Percentiles rank a stretch among this genome's conserved stretches.
Conservation (phyloP, 2,329 filamentous ascomycete genomes). For the Fusarium keratoplasticum region DNA sequence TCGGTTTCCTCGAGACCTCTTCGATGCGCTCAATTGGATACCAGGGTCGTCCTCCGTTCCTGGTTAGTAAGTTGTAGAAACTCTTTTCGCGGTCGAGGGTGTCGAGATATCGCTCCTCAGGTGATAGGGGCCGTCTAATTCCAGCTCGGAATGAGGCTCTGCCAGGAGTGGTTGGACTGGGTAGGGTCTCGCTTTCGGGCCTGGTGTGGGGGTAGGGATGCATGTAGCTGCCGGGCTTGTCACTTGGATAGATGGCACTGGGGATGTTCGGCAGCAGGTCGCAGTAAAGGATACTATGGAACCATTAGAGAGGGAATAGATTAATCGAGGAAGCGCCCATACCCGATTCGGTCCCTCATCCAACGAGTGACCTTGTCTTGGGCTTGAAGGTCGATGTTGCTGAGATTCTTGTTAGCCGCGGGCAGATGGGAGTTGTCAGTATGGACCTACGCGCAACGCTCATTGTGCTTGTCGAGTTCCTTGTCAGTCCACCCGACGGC, state of each 20-base stretch:
- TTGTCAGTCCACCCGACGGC: slow-evolving; percentile 15
- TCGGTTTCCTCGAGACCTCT: slow-evolving; percentile 18
- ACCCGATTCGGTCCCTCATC: slow-evolving; percentile 31
- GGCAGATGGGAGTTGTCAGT: background rate
- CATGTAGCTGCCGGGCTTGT: slow-evolving; percentile 21
- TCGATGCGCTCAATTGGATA: slow-evolving; percentile 27
- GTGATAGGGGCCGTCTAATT: background rate
- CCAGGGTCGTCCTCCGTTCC: slow-evolving; percentile 38
- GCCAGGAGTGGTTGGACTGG: slow-evolving; percentile 8
- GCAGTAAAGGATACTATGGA: slow-evolving; percentile 29
- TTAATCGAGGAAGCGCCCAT: background rate
- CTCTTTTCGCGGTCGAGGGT: slow-evolving; percentile 20
- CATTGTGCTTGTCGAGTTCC: background rate
- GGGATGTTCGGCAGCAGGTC: slow-evolving; percentile 28
- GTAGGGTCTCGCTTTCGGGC: slow-evolving; percentile 9
- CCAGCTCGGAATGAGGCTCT: background rate
- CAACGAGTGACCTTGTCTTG: slow-evolving; percentile 32
- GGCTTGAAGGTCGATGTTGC: slow-evolving; percentile 6
- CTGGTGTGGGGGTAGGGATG: slow-evolving; percentile 21
- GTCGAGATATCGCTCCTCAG: slow-evolving; percentile 11
- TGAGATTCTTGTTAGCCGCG: slow-evolving; percentile 11
- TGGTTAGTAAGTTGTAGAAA: slow-evolving; percentile 16
- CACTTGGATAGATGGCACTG: slow-evolving; percentile 21
- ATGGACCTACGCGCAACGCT: slow-evolving; percentile 5
- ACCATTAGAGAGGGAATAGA: slow-evolving; percentile 7